Evolutionary conservation across 1,139 yeast genomes (phyloP).

Genomic region (Geotrichum cucujoidarum): DNA sequence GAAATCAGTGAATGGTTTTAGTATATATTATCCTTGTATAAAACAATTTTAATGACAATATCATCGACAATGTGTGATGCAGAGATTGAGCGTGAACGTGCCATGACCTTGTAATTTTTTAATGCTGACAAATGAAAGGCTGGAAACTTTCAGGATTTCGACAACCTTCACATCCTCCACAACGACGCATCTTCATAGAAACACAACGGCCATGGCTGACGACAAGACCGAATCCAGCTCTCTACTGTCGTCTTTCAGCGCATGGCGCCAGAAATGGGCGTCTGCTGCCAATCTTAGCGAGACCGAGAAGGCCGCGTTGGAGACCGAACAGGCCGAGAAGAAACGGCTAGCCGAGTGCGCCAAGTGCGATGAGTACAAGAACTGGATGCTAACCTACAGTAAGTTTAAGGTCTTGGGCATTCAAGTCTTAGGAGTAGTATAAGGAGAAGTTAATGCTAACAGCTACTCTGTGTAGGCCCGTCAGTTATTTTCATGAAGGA

Average conservation of each 20-base stretch:
- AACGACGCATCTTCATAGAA: too few species aligned
- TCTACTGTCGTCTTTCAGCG: slow-evolving; percentile 52
- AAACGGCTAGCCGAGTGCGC: slow-evolving; percentile 55
- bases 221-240: slow-evolving; percentile 1
- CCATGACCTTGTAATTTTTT: neutral
- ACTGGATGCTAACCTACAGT: slow-evolving; percentile 66
- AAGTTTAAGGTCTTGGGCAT: too few species aligned
- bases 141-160: neutral
- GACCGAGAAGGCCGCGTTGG: slow-evolving; percentile 53
- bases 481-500: slow-evolving; percentile 84
- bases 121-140: neutral
- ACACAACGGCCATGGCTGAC: slow-evolving; percentile 11
- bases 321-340: slow-evolving; percentile 45
- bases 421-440: neutral
- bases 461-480: slow-evolving; percentile 50
- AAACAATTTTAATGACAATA: neutral
- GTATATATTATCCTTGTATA: neutral
- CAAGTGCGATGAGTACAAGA: slow-evolving; percentile 64
- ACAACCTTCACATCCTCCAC: neutral
- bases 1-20: slow-evolving; percentile 20
- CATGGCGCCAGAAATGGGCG: slow-evolving; percentile 75
- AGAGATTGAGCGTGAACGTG: neutral
- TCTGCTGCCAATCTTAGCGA: slow-evolving; percentile 65
- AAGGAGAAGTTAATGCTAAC: neutral
- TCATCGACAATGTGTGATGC: too few species aligned